phyloP scores from a whole-genome alignment of 306 rosid genomes.

The Gillenia trifoliata region DNA sequence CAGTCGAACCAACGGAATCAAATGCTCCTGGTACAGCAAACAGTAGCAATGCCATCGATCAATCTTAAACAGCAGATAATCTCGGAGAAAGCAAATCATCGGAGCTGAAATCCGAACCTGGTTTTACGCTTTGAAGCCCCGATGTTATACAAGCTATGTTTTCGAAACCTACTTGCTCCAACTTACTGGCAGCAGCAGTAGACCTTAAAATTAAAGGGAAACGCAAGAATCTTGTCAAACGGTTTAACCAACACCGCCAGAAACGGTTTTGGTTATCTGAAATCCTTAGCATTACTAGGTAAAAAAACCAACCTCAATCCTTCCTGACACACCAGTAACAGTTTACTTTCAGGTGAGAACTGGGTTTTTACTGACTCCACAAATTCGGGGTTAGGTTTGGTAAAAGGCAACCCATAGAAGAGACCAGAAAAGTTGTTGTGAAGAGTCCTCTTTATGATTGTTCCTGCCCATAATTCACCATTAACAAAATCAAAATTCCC shows the following conservation, averaged over 20 bases:
- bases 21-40: conserved; percentile 51
- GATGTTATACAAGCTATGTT: conserved; percentile 76
- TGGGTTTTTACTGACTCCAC: conserved; percentile 63
- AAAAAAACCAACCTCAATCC: conserved; percentile 69
- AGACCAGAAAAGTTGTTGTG: conserved; percentile 93
- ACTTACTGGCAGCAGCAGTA: conserved; percentile 62
- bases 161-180: conserved; percentile 76
- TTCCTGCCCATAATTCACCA: conserved; percentile 46
- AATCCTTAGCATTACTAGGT: neutral
- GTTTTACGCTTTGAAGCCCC: conserved; percentile 77
- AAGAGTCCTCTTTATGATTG: conserved; percentile 71
- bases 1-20: conserved; percentile 67
- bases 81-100: neutral
- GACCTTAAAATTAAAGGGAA: conserved; percentile 57
- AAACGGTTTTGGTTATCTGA: neutral
- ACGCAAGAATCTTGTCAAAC: conserved; percentile 20
- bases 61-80: neutral
- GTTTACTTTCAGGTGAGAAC: conserved; percentile 59
- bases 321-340: conserved; percentile 87
- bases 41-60: neutral
- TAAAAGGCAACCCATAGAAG: conserved; percentile 79
- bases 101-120: conserved; percentile 41
- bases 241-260: neutral
- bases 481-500: neutral
- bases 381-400: conserved; percentile 78